Evolutionary conservation across 176 grass and related monocot species (phyloP).

Genomic region (Triticum dicoccoides): DNA sequence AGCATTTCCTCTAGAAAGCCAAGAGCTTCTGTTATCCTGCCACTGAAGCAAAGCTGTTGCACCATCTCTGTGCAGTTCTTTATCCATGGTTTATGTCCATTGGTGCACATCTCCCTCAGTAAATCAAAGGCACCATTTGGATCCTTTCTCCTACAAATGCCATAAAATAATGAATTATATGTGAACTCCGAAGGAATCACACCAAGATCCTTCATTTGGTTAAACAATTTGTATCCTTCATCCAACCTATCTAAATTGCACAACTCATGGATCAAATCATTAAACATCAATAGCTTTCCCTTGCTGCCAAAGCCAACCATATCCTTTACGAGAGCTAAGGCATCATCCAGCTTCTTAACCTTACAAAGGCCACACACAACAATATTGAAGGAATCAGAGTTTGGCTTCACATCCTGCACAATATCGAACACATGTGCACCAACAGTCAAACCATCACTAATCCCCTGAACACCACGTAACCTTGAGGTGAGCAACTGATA

Average conservation of each 20-base stretch:
- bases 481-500: conserved; percentile 49
- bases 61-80: conserved; percentile 89
- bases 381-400: conserved; percentile 78
- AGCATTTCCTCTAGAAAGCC: conserved; percentile 75
- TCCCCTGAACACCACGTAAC: conserved; percentile 14
- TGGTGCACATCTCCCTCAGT: conserved; percentile 58
- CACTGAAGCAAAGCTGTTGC: conserved; percentile 68
- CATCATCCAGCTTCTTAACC: conserved; percentile 62
- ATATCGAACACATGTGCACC: conserved; percentile 30
- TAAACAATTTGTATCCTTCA: conserved; percentile 64
- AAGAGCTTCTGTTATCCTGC: conserved; percentile 63
- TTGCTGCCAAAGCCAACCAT: conserved; percentile 62
- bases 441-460: conserved; percentile 17
- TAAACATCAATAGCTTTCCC: conserved; percentile 84
- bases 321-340: conserved; percentile 63
- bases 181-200: conserved; percentile 74
- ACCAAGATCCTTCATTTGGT: conserved; percentile 55
- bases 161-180: conserved; percentile 81
- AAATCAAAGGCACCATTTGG: conserved; percentile 47
- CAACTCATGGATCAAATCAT: conserved; percentile 77
- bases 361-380: conserved; percentile 79
- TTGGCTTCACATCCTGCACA: conserved; percentile 47
- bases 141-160: conserved; percentile 59
- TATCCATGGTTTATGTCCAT: conserved; percentile 71
- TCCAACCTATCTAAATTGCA: conserved; percentile 70